Evolutionary conservation across 2,329 filamentous ascomycete genomes (phyloP), one percentile per base, ranked within the genome.

Genomic region (Phaeoacremonium minimum): DNA sequence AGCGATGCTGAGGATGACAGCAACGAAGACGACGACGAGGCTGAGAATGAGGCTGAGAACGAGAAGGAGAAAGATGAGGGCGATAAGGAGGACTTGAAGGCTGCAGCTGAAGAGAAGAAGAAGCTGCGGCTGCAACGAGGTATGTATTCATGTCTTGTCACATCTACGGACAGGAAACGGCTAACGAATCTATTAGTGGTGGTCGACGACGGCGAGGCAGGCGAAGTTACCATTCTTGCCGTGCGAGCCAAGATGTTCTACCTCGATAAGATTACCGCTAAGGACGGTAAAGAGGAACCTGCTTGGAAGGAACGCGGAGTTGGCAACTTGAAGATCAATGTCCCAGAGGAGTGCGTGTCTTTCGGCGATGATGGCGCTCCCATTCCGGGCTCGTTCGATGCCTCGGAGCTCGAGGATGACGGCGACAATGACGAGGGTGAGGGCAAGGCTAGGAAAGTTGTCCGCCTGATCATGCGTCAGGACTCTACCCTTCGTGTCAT

Each of bases 281-380:
- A 28, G 17, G 42, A 44, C 13, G 40, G 40, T 16, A 37, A 41
- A 13, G 70, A 71, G 22, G 73, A 72, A 31, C 76, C 76, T 37
- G 81, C 80, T 32, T 97, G 91, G 91, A 91, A 91, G 59, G 91
- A 97, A 63, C 81, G 90, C 35, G 90, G 90, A 11, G 75, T 82
- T 4, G 90, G 90, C 30, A 84, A 83, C 49, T 71, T 95, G 48
- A 93, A 93, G 63, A 74, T 95, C 56, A 95, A 96, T 51, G 81
- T 84, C 12, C 77, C 77, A 4, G 71, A 76, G 45, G 60, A 64
- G 18, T 77, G 71, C 40, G 67, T 77, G 5, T 69, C 74, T 16
- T 71, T 75, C 28, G 71, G 81, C 40, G 70, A 78, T 11, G 61
- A 62, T 14, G 71, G 69, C 4, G 50, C 53, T 8, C 56, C 69